phyloP scores from a whole-genome alignment of 176 grass and related monocot genomes.

The Carex parvula region DNA sequence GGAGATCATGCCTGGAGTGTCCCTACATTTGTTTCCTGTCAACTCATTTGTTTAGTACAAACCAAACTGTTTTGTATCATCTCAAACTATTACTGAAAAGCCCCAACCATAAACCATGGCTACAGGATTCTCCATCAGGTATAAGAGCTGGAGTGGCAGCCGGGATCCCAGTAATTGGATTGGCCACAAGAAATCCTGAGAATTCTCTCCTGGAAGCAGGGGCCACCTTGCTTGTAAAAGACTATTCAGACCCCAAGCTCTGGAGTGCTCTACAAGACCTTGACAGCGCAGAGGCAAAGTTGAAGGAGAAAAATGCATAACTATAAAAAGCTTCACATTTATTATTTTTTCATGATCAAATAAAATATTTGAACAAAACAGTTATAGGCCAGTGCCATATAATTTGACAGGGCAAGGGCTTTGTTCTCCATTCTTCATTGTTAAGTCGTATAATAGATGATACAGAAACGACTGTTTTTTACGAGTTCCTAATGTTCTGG shows the following conservation, averaged over 20 bases:
- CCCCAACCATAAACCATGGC: background rate
- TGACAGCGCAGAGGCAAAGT: constrained; percentile 38
- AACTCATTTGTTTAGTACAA: background rate
- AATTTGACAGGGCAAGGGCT: background rate
- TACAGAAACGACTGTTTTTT: background rate
- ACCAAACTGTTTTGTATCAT: background rate
- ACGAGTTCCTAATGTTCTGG: background rate
- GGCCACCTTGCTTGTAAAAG: constrained; percentile 61
- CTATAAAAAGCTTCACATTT: background rate
- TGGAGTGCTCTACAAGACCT: constrained; percentile 64
- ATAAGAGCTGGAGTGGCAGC: constrained; percentile 73
- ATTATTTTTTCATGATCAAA: background rate
- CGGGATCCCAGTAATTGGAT: constrained; percentile 52
- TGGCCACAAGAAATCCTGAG: constrained; percentile 80
- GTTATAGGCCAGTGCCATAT: background rate
- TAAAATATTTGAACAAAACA: constrained; percentile 4
- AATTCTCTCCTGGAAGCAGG: constrained; percentile 65
- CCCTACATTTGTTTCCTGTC: background rate
- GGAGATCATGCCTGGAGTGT: background rate
- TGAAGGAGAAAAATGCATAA: constrained; percentile 37
- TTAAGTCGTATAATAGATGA: background rate
- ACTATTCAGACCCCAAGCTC: constrained; percentile 79
- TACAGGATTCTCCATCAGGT: constrained; percentile 74
- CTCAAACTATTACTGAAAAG: background rate
- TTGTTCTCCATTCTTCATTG: background rate